A percentile compares a stretch with the other conserved stretches of the same genome.
phyloP scores from a whole-genome alignment of 2,329 filamentous ascomycete genomes.

The Beauveria rudraprayagi region DNA sequence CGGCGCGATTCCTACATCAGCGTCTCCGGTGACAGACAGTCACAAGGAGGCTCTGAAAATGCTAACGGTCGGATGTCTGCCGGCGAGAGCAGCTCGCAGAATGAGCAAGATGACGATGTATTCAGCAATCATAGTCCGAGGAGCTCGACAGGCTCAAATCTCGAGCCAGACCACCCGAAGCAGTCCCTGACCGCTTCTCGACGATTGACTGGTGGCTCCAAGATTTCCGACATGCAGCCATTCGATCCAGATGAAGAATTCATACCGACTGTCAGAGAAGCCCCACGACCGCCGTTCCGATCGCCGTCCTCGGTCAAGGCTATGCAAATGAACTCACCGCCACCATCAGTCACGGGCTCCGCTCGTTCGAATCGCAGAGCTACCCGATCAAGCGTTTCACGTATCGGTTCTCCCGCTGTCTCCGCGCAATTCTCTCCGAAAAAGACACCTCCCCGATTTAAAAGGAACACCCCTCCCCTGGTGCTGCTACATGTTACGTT shows the following conservation, averaged over 20 bases:
- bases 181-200: slow-evolving; percentile 10
- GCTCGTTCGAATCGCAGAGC: slow-evolving; percentile 44
- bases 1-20: slow-evolving; percentile 6
- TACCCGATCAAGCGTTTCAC: slow-evolving; percentile 41
- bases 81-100: slow-evolving; percentile 36
- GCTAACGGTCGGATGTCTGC: background rate
- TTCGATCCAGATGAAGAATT: slow-evolving; percentile 39
- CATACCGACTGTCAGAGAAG: slow-evolving; percentile 47
- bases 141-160: slow-evolving; percentile 47
- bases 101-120: slow-evolving; percentile 47
- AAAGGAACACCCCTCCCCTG: slow-evolving; percentile 53
- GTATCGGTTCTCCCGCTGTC: slow-evolving; percentile 46
- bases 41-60: background rate
- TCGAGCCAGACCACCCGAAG: slow-evolving; percentile 25
- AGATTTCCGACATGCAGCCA: slow-evolving; percentile 45
- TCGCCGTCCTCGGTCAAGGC: slow-evolving; percentile 62
- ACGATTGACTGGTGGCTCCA: slow-evolving; percentile 24
- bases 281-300: slow-evolving; percentile 56
- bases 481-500: slow-evolving; percentile 73
- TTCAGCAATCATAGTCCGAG: slow-evolving; percentile 51
- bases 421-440: slow-evolving; percentile 48
- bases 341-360: slow-evolving; percentile 48
- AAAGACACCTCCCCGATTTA: slow-evolving; percentile 51
- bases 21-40: background rate
- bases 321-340: slow-evolving; percentile 63